phyloP scores from a whole-genome alignment of 2,329 filamentous ascomycete genomes.

The Aspergillus melleus region DNA sequence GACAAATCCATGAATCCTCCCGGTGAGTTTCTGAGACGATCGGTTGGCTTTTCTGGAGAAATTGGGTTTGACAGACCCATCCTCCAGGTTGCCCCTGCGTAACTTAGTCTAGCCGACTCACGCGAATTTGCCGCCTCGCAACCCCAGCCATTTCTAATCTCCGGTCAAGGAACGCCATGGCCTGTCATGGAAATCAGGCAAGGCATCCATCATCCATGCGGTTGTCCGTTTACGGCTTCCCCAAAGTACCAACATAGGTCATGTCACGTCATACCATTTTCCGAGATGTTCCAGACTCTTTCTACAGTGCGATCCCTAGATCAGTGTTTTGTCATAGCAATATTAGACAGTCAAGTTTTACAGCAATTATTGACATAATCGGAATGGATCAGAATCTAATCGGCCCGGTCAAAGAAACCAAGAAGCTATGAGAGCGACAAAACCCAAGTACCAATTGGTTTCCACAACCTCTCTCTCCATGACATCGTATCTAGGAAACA shows the following conservation, averaged over 20 bases:
- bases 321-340: background rate
- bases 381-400: background rate
- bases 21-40: background rate
- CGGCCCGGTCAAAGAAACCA: background rate
- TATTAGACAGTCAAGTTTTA: background rate
- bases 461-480: background rate
- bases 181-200: background rate
- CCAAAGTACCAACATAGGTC: background rate
- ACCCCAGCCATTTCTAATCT: background rate
- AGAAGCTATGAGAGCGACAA: background rate
- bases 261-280: background rate
- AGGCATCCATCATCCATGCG: background rate
- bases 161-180: background rate
- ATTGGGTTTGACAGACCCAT: background rate
- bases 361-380: slow-evolving; percentile 1
- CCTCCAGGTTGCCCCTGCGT: background rate
- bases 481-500: slow-evolving; percentile 20
- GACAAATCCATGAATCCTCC: background rate
- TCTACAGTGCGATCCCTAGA: background rate
- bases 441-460: background rate
- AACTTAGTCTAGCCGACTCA: background rate
- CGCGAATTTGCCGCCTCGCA: background rate
- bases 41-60: background rate
- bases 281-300: background rate
- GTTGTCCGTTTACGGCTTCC: background rate